Conservation (phyloP, 805 yeast species). For the Zygosaccharomyces gambellarensis region DNA sequence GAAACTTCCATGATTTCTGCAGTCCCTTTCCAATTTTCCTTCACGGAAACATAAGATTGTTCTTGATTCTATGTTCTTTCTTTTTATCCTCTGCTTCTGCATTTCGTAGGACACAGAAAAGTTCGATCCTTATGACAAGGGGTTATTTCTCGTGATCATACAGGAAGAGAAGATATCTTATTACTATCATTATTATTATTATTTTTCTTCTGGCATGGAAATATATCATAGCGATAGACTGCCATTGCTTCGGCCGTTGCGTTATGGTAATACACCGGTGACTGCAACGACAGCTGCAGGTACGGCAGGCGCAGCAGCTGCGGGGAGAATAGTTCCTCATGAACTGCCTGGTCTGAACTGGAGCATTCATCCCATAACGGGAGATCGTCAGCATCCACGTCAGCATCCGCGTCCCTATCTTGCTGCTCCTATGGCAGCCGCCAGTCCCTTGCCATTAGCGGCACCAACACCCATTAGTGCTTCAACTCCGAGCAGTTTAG, state of each 20-base stretch:
- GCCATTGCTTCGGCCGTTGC: neutral
- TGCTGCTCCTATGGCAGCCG: neutral
- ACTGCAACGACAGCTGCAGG: slow-evolving; percentile 5
- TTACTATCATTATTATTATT: too few relatives aligned
- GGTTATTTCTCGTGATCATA: too few relatives aligned
- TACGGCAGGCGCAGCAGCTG: slow-evolving; percentile 5
- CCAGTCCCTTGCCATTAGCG: too few relatives aligned
- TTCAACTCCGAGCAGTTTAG: neutral
- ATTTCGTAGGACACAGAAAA: too few relatives aligned
- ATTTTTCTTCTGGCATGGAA: neutral
- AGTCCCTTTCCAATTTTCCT: neutral
- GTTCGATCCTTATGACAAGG: too few relatives aligned
- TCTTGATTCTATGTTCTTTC: neutral
- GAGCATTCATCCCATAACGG: neutral
- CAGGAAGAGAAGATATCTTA: too few relatives aligned
- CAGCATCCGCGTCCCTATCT: neutral
- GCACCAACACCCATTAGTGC: neutral
- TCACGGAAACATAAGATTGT: neutral
- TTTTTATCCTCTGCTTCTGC: neutral
- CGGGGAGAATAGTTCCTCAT: neutral
- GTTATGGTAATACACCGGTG: slow-evolving; percentile 1
- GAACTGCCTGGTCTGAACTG: neutral
- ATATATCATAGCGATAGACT: neutral
- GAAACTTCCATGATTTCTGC: neutral
- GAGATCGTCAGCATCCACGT: neutral